These are phyloP conservation scores for Amanita rimosa DNA, from an alignment of 768 basidiomycete genomes.

Conservation along the genomic window DNA sequence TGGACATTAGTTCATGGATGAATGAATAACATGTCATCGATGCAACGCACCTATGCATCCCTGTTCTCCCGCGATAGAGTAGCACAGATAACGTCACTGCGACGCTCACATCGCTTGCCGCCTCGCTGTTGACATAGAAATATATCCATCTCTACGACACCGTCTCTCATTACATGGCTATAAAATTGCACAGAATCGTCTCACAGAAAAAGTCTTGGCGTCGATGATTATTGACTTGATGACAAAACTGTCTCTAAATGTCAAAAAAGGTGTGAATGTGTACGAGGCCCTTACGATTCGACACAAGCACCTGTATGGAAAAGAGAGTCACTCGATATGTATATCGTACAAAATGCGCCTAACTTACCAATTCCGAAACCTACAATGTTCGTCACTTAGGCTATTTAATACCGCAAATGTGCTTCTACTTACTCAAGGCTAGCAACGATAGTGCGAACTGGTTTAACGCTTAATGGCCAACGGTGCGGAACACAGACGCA, in stretches of 20 bases:
- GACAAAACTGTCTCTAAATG: too few relatives aligned
- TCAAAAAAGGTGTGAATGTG: too few relatives aligned
- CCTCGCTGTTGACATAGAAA: slow-evolving; percentile 36
- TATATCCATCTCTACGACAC: slow-evolving; percentile 38
- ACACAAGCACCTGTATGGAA: too few relatives aligned
- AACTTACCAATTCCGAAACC: slow-evolving; percentile 26
- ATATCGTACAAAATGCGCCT: not conserved
- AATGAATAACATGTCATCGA: not conserved
- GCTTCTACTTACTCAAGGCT: slow-evolving; percentile 32
- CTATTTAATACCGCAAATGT: not conserved
- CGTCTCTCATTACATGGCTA: too few relatives aligned
- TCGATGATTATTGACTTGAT: too few relatives aligned
- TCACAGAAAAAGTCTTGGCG: too few relatives aligned
- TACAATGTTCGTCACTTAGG: slow-evolving; percentile 5
- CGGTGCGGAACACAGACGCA: not conserved
- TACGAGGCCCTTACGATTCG: too few relatives aligned
- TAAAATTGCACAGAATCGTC: too few relatives aligned
- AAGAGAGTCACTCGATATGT: not conserved
- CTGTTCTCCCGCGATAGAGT: slow-evolving; percentile 37
- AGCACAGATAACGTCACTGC: slow-evolving; percentile 37
- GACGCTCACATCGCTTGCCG: slow-evolving; percentile 41
- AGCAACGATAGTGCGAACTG: slow-evolving; percentile 26
- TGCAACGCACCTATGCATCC: slow-evolving; percentile 26
- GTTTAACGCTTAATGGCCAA: not conserved
- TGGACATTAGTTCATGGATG: not conserved